Evolutionary conservation across 805 yeast genomes (phyloP), one percentile per base, ranked within the genome.

Genomic region (Danielozyma ontarioensis): DNA sequence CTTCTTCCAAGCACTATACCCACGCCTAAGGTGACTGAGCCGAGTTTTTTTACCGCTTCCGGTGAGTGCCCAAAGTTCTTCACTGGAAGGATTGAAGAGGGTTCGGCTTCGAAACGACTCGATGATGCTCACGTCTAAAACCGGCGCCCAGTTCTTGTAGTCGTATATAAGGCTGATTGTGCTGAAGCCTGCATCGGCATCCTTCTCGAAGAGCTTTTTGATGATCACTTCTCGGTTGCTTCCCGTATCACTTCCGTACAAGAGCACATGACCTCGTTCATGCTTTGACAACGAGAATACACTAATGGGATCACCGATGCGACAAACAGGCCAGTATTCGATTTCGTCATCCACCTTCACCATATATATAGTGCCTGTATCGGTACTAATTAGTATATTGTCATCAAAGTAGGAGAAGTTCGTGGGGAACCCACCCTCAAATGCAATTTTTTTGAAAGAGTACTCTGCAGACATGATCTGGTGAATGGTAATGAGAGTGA

Each of bases 391-490:
- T 7, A 58, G 44, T 2, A 64, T 44, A 32, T 55, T 61, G 19
- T 59, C 67, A 1, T 40, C 39, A 1, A 70, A 60, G 18, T 48
- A 41, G 40, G 55, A 62, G 34, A 31, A 64, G 13, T 55, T 50
- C 0, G 72, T 64, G 1, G 79, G 78, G 41, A 70, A 71, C 2
- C 57, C 19, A 3, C 62, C 48, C 40, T 44, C 29, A 26, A 52
- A 10, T 23, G 37, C 37, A 36, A 39, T 34, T 17, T 32, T 34
- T 2, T 41, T 34, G 35, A 71, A 69, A 17, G 58, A 47, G 33
- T 62, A 60, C 31, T 68, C 69, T 0, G 74, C 79, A 4, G 77
- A 69, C 14, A 70, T 47, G 2, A 74, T 64, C 31, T 71, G 68
- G 37, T 70, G 72, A 3, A 67, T 48, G 4, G 66, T 57, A 2